Evolutionary conservation across 108 stramenopile genomes (phyloP).

Genomic region (Phaeodactylum tricornutum): DNA sequence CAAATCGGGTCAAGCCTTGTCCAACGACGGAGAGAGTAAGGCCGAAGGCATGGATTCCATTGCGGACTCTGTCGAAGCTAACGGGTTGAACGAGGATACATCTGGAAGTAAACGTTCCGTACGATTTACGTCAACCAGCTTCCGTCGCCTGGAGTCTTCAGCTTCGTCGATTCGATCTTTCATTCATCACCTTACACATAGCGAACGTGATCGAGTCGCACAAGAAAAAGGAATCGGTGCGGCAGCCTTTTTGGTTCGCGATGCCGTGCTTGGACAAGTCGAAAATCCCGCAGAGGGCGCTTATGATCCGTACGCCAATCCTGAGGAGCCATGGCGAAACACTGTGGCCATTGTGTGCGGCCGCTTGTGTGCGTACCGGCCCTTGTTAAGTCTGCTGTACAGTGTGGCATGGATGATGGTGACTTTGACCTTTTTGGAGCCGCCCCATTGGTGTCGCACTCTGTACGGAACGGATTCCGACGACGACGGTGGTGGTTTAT

Average conservation of each 20-base stretch:
- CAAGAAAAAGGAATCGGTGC: slow-evolving; percentile 36
- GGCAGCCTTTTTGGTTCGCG: slow-evolving; percentile 56
- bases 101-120: too few species aligned
- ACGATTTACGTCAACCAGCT: too few species aligned
- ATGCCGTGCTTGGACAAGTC: slow-evolving; percentile 46
- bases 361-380: slow-evolving; percentile 17
- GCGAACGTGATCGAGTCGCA: too few species aligned
- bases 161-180: too few species aligned
- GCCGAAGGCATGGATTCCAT: too few species aligned
- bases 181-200: too few species aligned
- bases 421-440: slow-evolving; percentile 54
- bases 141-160: too few species aligned
- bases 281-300: slow-evolving; percentile 4
- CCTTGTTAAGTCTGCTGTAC: slow-evolving; percentile 14
- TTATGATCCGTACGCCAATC: slow-evolving; percentile 44
- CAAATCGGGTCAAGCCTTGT: too few species aligned
- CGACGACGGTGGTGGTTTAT: slow-evolving; percentile 8
- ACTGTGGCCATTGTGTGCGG: slow-evolving; percentile 24
- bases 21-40: too few species aligned
- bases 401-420: slow-evolving; percentile 30
- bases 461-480: slow-evolving; percentile 10
- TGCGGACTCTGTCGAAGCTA: too few species aligned
- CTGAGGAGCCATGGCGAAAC: slow-evolving; percentile 13
- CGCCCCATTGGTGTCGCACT: slow-evolving; percentile 61
- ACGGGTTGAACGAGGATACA: too few species aligned